Evolutionary conservation across 2,329 filamentous ascomycete species (phyloP), one percentile per base, ranked within the genome.

Genomic region (Trichoderma lentiforme): DNA sequence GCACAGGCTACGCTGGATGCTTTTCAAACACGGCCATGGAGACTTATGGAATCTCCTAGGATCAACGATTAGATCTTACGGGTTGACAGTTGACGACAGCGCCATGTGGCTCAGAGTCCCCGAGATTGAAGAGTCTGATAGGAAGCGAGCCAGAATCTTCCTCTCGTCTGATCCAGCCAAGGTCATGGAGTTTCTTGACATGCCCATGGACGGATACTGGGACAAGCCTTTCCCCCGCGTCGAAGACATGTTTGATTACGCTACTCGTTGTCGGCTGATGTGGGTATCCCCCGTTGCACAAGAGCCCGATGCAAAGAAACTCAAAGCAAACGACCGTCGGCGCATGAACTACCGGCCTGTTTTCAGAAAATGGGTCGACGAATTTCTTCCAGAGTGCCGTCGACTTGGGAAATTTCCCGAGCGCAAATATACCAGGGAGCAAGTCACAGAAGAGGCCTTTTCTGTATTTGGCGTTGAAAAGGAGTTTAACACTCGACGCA

Each of bases 11-110:
- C 83, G 84, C 34, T 95, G 92, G 92, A 84, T 86, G 47, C 80
- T 88, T 4, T 94, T 94, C 81, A 89, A 89, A 74, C 85, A 91
- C 51, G 87, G 88, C 0, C 93, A 95, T 75, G 91, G 92, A n/a
- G 93, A 95, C 75, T 71, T 89, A 0, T 90, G 90, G 86, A 91
- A 88, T 72, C 78, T 89, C 9, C 78, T 95, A 0, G 91, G 92
- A 6, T 84, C 86, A 21, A 87, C 85, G 9, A 88, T 93, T 73
- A 86, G 90, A 0, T 86, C 86, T 0, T 86, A 89, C 43, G 92
- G 92, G 2, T 86, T 96, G 8, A 92, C 88, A 0, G 82, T 89
- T 28, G 91, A 90, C 74, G 88, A 93, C 65, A 79, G 78, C 14
- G 91, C 89, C 2, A 80, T 96, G 1, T 89, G 86, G 78, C 76